phyloP scores from a whole-genome alignment of 352 stramenopile genomes.

The Globisporangium sylvaticum region DNA sequence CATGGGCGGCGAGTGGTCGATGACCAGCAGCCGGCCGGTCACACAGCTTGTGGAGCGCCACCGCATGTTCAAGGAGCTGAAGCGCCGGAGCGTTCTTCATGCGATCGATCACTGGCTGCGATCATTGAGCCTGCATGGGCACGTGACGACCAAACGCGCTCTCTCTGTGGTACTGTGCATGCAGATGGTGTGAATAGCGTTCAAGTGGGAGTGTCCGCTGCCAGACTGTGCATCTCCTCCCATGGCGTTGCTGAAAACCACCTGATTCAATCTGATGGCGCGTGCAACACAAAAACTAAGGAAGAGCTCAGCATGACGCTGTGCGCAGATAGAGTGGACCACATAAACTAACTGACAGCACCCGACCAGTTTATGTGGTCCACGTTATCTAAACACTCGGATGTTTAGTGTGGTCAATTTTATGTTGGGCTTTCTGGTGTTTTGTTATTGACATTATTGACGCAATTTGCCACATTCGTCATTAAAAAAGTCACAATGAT shows the following conservation, averaged over 20 bases:
- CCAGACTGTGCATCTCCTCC: neutral
- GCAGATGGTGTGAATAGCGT: neutral
- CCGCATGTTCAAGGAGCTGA: neutral
- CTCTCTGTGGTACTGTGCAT: neutral
- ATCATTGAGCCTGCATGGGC: neutral
- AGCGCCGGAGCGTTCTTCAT: neutral
- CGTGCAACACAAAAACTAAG: too few species aligned
- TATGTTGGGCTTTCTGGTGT: too few species aligned
- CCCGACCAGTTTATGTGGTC: neutral
- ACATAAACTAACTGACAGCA: too few species aligned
- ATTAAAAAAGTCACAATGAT: neutral
- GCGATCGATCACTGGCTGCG: neutral
- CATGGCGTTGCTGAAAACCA: neutral
- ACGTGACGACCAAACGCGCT: neutral
- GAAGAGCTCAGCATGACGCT: too few species aligned
- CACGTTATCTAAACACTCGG: neutral
- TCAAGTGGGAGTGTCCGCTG: neutral
- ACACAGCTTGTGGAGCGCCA: neutral
- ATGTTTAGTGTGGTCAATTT: too few species aligned
- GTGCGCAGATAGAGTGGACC: too few species aligned
- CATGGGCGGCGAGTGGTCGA: neutral
- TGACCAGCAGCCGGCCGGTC: neutral
- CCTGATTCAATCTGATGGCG: too few species aligned
- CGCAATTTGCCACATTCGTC: neutral
- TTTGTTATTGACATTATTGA: too few species aligned